Evolutionary conservation across 176 grass and related monocot species (phyloP), one percentile per base, ranked within the genome.

Genomic region (Canna indica): DNA sequence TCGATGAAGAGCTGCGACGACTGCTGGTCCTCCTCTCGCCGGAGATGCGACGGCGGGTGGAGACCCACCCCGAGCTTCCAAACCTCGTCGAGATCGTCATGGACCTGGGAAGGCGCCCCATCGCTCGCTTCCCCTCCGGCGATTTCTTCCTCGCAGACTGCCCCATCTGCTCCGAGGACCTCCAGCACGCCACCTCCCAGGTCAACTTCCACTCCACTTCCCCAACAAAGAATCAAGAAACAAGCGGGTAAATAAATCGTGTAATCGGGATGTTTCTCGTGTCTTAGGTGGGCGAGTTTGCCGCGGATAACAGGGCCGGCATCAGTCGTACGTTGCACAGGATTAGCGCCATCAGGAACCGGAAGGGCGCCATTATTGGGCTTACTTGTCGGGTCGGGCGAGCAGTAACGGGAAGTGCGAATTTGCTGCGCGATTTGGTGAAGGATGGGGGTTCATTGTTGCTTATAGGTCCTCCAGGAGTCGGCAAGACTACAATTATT

Each of bases 31-130:
- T 96, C 0, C 81, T 96, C 9, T 88, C 86, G 0, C 57, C 3
- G 8, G 86, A 90, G 64, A 87, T 96, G n/a, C 72, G 68, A 52
- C 71, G 32, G 77, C 36, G 75, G 32, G 93, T 85, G 68, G 83
- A 84, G 67, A 68, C 61, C 66, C 88, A 96, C 46, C 77, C 77
- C 30, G 83, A 96, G 68, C 78, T 88, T 69, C 71, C 80, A 10
- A 73, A 77, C 15, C 88, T 96, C 36, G 88, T 91, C 71, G 93
- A 96, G 77, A 87, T 91, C 63, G 93, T 87, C 72, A 89, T 91
- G 88, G 93, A 91, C 74, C 76, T 96, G 56, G 86, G 93, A 33
- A 86, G 88, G 0, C 76, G 76, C 6, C 92, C 88, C 48, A 72
- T 97, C 70, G 84, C 86, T 5, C 85, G 86, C 58, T 92, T 97